A percentile compares a stretch with the other conserved stretches of the same genome.
Evolutionary conservation across 345 rosid species (phyloP).

Genomic region (Conringia planisiliqua): DNA sequence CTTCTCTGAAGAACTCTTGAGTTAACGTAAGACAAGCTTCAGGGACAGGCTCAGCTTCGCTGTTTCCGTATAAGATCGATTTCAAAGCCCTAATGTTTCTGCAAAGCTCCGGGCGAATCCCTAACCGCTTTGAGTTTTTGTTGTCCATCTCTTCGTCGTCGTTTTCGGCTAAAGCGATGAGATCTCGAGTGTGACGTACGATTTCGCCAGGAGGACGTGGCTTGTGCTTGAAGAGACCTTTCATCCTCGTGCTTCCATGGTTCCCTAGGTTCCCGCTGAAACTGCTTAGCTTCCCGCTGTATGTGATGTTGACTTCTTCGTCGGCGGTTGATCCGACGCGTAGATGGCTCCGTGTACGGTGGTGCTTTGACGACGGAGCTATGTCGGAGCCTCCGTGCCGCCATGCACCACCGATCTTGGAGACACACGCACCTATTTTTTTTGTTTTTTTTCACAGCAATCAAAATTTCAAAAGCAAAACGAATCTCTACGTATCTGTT

Average conservation of each 20-base stretch:
- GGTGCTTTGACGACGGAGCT: slow-evolving; percentile 36
- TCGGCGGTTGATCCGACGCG: slow-evolving; percentile 34
- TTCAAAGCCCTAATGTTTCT: slow-evolving; percentile 75
- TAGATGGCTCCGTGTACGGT: slow-evolving; percentile 33
- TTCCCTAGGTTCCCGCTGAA: slow-evolving; percentile 28
- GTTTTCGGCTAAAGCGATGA: slow-evolving; percentile 6
- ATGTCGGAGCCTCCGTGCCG: slow-evolving; percentile 17
- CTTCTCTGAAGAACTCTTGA: slow-evolving; percentile 81
- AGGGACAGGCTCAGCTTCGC: slow-evolving; percentile 83
- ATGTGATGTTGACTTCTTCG: slow-evolving; percentile 15
- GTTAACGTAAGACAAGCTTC: slow-evolving; percentile 81
- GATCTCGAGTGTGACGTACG: slow-evolving; percentile 24
- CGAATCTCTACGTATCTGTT: background rate
- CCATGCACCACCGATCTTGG: slow-evolving; percentile 32
- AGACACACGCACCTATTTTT: slow-evolving; percentile 39
- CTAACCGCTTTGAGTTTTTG: slow-evolving; percentile 15
- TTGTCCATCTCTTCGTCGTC: background rate
- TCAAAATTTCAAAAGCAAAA: background rate
- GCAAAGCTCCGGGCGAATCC: slow-evolving; percentile 46
- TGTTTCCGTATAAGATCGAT: slow-evolving; percentile 77
- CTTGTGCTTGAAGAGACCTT: slow-evolving; percentile 28
- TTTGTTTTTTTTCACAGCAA: background rate
- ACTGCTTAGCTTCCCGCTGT: slow-evolving; percentile 29
- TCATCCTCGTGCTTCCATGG: slow-evolving; percentile 28
- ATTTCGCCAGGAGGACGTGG: slow-evolving; percentile 17